A percentile compares a stretch with the other conserved stretches of the same genome.
Evolutionary conservation across 352 stramenopile species (phyloP).

Genomic region (Pythium pyrilobum): DNA sequence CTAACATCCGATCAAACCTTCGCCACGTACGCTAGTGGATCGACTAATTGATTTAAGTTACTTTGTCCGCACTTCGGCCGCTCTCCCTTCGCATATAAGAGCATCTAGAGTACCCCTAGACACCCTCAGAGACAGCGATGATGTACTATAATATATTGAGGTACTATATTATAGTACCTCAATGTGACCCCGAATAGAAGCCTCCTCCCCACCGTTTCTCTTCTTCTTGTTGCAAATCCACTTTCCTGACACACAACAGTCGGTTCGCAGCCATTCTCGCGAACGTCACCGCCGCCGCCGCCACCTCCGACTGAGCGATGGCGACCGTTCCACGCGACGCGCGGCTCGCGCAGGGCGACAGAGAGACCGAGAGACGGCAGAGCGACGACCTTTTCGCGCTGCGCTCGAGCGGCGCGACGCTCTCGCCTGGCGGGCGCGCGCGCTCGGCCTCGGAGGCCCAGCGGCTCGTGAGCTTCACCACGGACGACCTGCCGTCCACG

Average conservation of each 20-base stretch:
- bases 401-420: constrained; percentile 30
- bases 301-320: constrained; percentile 1
- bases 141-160: too few species aligned
- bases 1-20: constrained; percentile 8
- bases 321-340: constrained; percentile 23
- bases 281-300: not conserved
- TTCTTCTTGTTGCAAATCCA: constrained; percentile 8
- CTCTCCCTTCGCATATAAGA: too few species aligned
- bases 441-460: constrained; percentile 10
- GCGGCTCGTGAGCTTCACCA: constrained; percentile 66
- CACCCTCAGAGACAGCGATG: too few species aligned
- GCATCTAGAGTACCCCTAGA: too few species aligned
- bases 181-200: constrained; percentile 6
- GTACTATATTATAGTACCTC: not conserved
- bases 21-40: not conserved
- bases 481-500: constrained; percentile 56
- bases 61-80: too few species aligned
- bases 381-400: constrained; percentile 22
- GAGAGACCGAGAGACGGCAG: constrained; percentile 6
- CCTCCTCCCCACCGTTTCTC: not conserved
- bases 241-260: constrained; percentile 7
- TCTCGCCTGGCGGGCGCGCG: constrained; percentile 31
- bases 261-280: constrained; percentile 12
- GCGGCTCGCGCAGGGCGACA: constrained; percentile 18
- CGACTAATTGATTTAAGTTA: too few species aligned